These are phyloP conservation scores for Hyaloraphidium curvatum DNA, from an alignment of 192 early-diverging fungal genomes.

Conservation along the genomic window DNA sequence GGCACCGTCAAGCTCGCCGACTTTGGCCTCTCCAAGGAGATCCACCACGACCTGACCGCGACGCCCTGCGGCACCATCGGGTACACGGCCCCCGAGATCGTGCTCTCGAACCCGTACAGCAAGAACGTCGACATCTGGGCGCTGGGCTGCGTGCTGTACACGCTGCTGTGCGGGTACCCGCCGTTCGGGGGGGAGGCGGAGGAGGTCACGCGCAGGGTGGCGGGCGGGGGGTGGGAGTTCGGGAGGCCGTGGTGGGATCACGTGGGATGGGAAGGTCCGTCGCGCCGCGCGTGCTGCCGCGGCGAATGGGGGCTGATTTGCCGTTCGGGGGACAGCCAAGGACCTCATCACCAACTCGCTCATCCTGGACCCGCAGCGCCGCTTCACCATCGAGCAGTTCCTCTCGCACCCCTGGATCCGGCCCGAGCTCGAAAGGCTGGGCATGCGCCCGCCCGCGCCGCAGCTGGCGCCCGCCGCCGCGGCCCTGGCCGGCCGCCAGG, in stretches of 20 bases:
- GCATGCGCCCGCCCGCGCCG: slow-evolving; percentile 18
- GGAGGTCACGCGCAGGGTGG: slow-evolving; percentile 63
- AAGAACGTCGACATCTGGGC: slow-evolving; percentile 78
- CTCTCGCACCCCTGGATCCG: slow-evolving; percentile 60
- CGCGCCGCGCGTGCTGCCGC: neutral
- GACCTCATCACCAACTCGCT: slow-evolving; percentile 50
- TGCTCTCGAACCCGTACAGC: slow-evolving; percentile 56
- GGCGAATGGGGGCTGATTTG: neutral
- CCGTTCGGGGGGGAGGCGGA: slow-evolving; percentile 64
- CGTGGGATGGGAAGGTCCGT: slow-evolving; percentile 39
- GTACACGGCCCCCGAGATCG: slow-evolving; percentile 84
- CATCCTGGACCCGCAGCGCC: slow-evolving; percentile 41
- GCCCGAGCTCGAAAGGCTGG: slow-evolving; percentile 7
- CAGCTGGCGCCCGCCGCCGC: too few species aligned
- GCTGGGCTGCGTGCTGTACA: slow-evolving; percentile 69
- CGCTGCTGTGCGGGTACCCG: slow-evolving; percentile 59
- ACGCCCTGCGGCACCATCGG: slow-evolving; percentile 82
- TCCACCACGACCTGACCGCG: slow-evolving; percentile 60
- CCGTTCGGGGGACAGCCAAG: slow-evolving; percentile 22
- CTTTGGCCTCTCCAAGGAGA: slow-evolving; percentile 74
- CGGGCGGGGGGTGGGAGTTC: slow-evolving; percentile 64
- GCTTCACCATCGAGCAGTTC: slow-evolving; percentile 64
- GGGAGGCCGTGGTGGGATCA: slow-evolving; percentile 82
- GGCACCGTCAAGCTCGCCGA: slow-evolving; percentile 70
- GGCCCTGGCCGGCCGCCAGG: too few species aligned